Base-by-base conservation (phyloP, 2,329 filamentous ascomycete species). In the Coleophoma eucalyptorum region DNA sequence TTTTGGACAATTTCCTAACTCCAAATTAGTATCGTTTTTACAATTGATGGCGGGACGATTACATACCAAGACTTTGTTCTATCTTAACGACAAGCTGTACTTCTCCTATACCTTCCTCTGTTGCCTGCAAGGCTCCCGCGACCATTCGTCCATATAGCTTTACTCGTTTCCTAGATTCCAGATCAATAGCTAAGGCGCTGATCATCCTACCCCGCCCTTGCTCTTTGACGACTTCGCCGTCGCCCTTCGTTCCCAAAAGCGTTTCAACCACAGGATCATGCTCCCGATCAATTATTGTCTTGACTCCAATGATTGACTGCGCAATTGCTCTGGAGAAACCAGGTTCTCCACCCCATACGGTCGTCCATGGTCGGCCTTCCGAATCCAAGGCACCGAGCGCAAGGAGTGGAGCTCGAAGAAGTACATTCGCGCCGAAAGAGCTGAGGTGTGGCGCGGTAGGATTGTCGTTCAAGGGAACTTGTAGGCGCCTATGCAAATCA, bases 1-100 rank as follows among this genome's bases (percentile, higher is more conserved):
- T 67, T 96, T 96, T 2, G 90, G 90, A 60, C 90, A 95, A 60
- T 94, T 95, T 0, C 89, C 85, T 71, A 38, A 5, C 20, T 5
- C 8, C 12, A 5, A 18, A 41, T 50, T 40, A 55, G 44, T 16
- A 48, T 33, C 20, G 26, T 61, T 20, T 32, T 41, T 8, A 33
- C 20, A 61, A 55, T 46, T 26, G 8, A 43, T 19, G 19, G 48
- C 19, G 21, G 7, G 21, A 33, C 33, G 46, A 21, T 10, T 37
- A 65, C 68, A 61, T 65, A 73, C 74, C 81, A 8, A 95, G 62
- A 57, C 83, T 87, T 66, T 89, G 85, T 32, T 86, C 78, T 50
- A 95, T 82, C 38, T 79, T 78, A 42, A 90, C 73, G 13, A 86
- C 83, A 34, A 93, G 69, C 58, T 85, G 80, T 21, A 55, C 57